Evolutionary conservation across 768 basidiomycete species (phyloP), one percentile per base, ranked within the genome.

Genomic region (Lentinula aciculospora): DNA sequence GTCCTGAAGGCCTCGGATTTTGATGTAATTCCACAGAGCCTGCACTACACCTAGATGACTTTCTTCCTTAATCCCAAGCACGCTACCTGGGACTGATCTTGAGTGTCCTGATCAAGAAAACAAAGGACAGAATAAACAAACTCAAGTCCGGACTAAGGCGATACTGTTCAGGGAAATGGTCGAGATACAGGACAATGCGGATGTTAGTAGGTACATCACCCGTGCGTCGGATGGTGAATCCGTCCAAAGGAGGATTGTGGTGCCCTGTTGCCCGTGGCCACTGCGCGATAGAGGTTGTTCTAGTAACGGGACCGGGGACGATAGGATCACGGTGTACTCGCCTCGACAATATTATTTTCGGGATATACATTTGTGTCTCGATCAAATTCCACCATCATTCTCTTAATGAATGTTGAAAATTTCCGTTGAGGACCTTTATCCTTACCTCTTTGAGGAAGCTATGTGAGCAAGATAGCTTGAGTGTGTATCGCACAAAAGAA

Each of bases 11-110:
- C 84, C 82, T 62, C 93, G 78, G 13, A 86, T 74, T 68, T 94
- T 96, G 73, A 97, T 89, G 64, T 95, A 94, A 65, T 89, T 91
- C 95, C 95, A 98, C 10, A 97, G 68, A 0, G 89, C 82, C 57
- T 92, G 86, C 17, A 96, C 80, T 17, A 92, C 82, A 5, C 88
- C 91, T 23, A 87, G 75, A 28, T 92, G 81, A 34, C 89, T 92
- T 28, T 92, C 93, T 67, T 97, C 90, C 63, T 89, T 88, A 67
- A 94, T 79, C 19, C 85, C 87, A 37, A 98, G 76, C 12, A 94
- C 69, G 45, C 75, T 77, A 1, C 77, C 88, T 88, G 59, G 27
- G 5, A 12, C 7, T n/a, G 19, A 32, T 31, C 32, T 8, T 4
- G 19, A 32, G 17, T 15, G 21, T 51, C n/a, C 66, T 60, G 28